Conservation (phyloP, 768 basidiomycete genomes). For the Lentinula edodes region DNA sequence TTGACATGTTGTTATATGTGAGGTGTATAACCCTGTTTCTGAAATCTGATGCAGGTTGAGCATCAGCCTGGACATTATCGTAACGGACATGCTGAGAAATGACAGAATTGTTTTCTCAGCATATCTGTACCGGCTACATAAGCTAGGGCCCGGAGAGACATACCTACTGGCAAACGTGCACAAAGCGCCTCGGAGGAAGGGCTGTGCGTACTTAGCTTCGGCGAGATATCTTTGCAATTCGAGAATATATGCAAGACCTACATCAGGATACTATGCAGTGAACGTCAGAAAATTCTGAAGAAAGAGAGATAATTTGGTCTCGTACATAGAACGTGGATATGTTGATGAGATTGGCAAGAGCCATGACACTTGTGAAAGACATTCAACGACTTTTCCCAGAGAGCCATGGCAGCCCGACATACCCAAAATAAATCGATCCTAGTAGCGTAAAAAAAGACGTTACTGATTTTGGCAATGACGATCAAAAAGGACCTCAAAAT, state of each 20-base stretch:
- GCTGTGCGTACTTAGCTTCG: background rate
- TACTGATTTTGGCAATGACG: background rate
- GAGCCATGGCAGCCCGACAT: background rate
- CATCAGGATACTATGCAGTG: background rate
- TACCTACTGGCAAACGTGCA: constrained; percentile 6
- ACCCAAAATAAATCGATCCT: constrained; percentile 7
- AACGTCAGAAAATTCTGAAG: background rate
- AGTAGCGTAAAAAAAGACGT: background rate
- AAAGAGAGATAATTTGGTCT: background rate
- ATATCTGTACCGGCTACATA: background rate
- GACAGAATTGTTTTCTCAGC: background rate
- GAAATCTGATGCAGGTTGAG: constrained; percentile 5
- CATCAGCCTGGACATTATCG: constrained; percentile 7
- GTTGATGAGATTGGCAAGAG: constrained; percentile 4
- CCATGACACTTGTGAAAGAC: constrained; percentile 1
- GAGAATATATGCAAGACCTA: background rate
- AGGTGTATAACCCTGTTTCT: constrained; percentile 3
- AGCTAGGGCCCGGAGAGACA: background rate
- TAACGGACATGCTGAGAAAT: background rate
- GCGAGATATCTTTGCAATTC: no score
- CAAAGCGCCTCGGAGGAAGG: background rate
- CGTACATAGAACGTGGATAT: constrained; percentile 7
- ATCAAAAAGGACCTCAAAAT: background rate
- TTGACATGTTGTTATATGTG: background rate
- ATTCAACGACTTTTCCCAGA: background rate